A percentile compares a stretch with the other conserved stretches of the same genome.
Conservation (phyloP, 345 rosid genomes). For the Gossypium bickii region DNA sequence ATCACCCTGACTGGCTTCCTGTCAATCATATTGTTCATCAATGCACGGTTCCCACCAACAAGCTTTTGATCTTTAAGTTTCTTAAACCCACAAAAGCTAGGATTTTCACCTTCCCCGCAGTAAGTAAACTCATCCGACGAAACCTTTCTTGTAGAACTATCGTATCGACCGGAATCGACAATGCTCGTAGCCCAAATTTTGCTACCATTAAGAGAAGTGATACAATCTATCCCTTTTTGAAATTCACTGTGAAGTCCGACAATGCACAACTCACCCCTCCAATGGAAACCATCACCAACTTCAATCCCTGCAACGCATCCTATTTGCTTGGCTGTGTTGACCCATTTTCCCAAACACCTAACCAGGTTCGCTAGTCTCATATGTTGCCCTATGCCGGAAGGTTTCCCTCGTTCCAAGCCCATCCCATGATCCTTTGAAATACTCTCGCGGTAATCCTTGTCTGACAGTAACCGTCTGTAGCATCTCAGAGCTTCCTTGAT, state of each 20-base stretch:
- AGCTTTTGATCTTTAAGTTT: constrained; percentile 61
- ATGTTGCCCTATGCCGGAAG: constrained; percentile 30
- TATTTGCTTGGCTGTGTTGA: constrained; percentile 38
- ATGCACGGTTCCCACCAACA: constrained; percentile 59
- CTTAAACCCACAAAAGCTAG: constrained; percentile 33
- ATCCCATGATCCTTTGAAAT: not conserved
- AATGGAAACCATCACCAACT: constrained; percentile 72
- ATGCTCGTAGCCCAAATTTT: constrained; percentile 49
- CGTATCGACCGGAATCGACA: constrained; percentile 73
- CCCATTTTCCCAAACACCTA: constrained; percentile 36
- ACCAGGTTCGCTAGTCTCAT: constrained; percentile 46
- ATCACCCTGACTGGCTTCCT: constrained; percentile 62
- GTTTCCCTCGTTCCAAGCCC: not conserved
- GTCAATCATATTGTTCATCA: constrained; percentile 41
- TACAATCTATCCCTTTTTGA: constrained; percentile 63
- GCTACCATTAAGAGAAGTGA: constrained; percentile 22
- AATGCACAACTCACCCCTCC: constrained; percentile 58
- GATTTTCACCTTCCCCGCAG: constrained; percentile 69
- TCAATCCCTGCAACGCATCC: constrained; percentile 71
- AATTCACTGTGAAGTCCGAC: constrained; percentile 62
- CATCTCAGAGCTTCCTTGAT: not conserved
- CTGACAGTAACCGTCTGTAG: not conserved
- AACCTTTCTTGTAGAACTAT: constrained; percentile 16
- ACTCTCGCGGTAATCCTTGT: too few relatives aligned
- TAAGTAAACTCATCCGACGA: constrained; percentile 38